Conservation (phyloP, 441 rosid species). For the Rhodomyrtus psidioides region DNA sequence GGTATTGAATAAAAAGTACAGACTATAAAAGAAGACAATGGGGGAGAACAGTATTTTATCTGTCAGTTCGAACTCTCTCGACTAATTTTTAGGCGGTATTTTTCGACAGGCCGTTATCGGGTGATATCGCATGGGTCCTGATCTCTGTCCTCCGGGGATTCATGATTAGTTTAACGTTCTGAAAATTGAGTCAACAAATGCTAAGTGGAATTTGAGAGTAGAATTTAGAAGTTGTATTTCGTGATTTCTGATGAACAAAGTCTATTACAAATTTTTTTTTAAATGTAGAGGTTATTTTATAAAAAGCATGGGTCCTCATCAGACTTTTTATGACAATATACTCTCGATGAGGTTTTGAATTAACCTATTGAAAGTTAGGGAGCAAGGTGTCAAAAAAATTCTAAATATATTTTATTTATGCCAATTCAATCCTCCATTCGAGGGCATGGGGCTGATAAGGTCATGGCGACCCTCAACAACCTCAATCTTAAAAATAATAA, state of each 20-base stretch:
- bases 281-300: not conserved
- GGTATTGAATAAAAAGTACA: too few relatives aligned
- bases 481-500: too few relatives aligned
- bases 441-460: too few relatives aligned
- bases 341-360: not conserved
- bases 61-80: not conserved
- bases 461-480: too few relatives aligned
- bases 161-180: not conserved
- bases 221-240: not conserved
- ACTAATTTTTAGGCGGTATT: not conserved
- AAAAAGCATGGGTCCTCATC: too few relatives aligned
- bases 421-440: accelerated
- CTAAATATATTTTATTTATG: accelerated
- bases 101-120: not conserved
- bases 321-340: too few relatives aligned
- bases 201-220: not conserved
- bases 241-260: not conserved
- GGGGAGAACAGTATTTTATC: accelerated
- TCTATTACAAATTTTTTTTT: not conserved
- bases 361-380: not conserved
- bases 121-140: not conserved
- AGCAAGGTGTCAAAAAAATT: too few relatives aligned
- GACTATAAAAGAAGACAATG: too few relatives aligned
- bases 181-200: not conserved
- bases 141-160: not conserved